Conservation (phyloP, 805 yeast species). For the Yamadazyma akitaensis region DNA sequence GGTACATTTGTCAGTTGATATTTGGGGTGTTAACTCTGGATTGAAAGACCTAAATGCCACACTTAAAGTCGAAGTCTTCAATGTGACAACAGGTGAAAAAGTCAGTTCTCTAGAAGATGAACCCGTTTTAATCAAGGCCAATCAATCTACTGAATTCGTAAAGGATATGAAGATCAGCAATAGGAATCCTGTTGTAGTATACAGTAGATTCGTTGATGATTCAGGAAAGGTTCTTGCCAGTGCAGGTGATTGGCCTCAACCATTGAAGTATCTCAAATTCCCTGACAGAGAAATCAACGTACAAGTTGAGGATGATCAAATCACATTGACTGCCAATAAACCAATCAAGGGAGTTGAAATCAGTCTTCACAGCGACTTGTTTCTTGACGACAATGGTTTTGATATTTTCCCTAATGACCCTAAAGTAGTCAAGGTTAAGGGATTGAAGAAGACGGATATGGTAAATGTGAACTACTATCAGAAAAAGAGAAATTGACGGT, state of each 20-base stretch:
- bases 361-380: constrained; percentile 20
- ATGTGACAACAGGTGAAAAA: constrained; percentile 30
- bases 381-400: constrained; percentile 44
- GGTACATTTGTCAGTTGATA: constrained; percentile 25
- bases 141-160: constrained; percentile 29
- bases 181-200: constrained; percentile 16
- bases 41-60: constrained; percentile 16
- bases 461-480: constrained; percentile 20
- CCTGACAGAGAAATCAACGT: constrained; percentile 22
- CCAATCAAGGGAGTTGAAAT: constrained; percentile 46
- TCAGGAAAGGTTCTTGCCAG: constrained; percentile 23
- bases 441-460: constrained; percentile 14
- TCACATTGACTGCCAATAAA: constrained; percentile 26
- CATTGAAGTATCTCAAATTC: constrained; percentile 37
- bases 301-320: constrained; percentile 21
- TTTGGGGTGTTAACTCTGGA: constrained; percentile 42
- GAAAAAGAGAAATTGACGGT: not conserved
- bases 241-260: constrained; percentile 51
- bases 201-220: constrained; percentile 14
- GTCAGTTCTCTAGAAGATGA: constrained; percentile 11
- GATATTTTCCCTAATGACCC: constrained; percentile 43
- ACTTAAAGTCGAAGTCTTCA: constrained; percentile 26
- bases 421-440: constrained; percentile 15
- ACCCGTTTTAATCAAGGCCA: constrained; percentile 18
- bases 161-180: constrained; percentile 15